Percentiles rank a stretch among this genome's conserved stretches.
phyloP scores from a whole-genome alignment of 768 basidiomycete genomes.

The Podaxis sp. region DNA sequence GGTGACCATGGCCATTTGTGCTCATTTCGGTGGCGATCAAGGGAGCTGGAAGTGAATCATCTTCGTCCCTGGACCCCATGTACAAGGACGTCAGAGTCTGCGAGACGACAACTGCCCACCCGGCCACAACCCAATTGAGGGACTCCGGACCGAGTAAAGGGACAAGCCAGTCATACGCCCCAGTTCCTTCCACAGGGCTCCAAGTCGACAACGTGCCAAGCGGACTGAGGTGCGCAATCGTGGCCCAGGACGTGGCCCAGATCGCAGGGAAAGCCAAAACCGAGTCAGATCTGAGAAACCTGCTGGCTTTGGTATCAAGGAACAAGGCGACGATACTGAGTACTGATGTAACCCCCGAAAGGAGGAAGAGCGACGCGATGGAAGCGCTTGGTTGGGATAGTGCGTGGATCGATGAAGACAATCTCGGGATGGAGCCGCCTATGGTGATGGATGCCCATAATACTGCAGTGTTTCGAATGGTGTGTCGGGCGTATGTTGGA shows the following conservation, averaged over 20 bases:
- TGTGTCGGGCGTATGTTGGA: conserved; percentile 19
- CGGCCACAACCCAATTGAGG: conserved; percentile 74
- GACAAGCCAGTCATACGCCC: conserved; percentile 65
- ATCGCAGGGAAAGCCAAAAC: conserved; percentile 64
- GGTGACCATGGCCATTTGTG: not conserved
- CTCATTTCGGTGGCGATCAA: not conserved
- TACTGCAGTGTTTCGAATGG: conserved; percentile 24
- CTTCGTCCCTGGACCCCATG: conserved; percentile 36
- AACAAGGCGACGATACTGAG: conserved; percentile 41
- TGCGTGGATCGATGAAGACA: conserved; percentile 48
- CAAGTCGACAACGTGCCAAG: conserved; percentile 73
- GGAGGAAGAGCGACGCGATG: conserved; percentile 39
- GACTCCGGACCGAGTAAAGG: conserved; percentile 56
- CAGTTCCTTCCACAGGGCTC: conserved; percentile 56
- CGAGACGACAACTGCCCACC: conserved; percentile 69
- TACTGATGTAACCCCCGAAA: conserved; percentile 45
- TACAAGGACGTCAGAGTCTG: conserved; percentile 56
- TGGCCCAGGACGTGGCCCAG: conserved; percentile 67
- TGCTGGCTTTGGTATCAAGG: conserved; percentile 35
- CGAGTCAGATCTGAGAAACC: conserved; percentile 39
- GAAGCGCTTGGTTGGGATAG: conserved; percentile 55
- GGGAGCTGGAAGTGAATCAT: conserved; percentile 4
- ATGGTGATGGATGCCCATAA: conserved; percentile 39
- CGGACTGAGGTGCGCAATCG: conserved; percentile 55
- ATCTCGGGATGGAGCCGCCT: conserved; percentile 41